These are phyloP conservation scores for Colletotrichum theobromicola DNA, from an alignment of 2,329 filamentous ascomycete species.

Conservation along the genomic window DNA sequence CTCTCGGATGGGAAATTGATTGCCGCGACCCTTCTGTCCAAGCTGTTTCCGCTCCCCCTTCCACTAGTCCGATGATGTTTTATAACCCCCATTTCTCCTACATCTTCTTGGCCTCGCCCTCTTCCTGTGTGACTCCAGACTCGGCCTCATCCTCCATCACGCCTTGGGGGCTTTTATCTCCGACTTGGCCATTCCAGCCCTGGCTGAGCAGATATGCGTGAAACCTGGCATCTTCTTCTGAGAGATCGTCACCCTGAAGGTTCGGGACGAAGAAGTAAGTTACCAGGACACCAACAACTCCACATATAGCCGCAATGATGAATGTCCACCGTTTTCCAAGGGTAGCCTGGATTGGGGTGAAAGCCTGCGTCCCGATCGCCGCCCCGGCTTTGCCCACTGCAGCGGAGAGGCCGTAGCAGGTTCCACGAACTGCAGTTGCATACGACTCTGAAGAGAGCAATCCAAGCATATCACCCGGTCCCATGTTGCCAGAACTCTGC, in stretches of 20 bases:
- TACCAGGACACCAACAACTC: conserved; percentile 50
- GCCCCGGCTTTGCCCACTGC: conserved; percentile 57
- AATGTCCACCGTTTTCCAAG: conserved; percentile 56
- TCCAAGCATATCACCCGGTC: conserved; percentile 56
- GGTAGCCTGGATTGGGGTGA: conserved; percentile 49
- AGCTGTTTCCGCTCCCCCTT: neutral
- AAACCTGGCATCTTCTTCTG: conserved; percentile 47
- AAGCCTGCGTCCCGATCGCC: conserved; percentile 55
- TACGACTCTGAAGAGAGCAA: conserved; percentile 56
- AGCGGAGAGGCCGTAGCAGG: conserved; percentile 55
- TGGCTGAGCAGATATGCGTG: conserved; percentile 45
- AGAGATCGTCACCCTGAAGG: conserved; percentile 48
- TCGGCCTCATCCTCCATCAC: neutral
- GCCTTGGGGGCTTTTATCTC: conserved; percentile 24
- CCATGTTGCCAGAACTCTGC: conserved; percentile 53
- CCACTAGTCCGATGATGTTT: neutral
- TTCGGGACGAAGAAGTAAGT: conserved; percentile 53
- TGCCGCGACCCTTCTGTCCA: neutral
- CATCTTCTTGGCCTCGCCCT: neutral
- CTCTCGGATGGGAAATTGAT: neutral
- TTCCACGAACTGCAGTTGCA: conserved; percentile 56
- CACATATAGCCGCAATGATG: conserved; percentile 56
- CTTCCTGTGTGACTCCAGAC: neutral
- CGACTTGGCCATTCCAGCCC: conserved; percentile 53
- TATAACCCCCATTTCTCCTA: no score